Evolutionary conservation across 1,284 basidiomycete species (phyloP).

Genomic region (Trichosporon sp.): DNA sequence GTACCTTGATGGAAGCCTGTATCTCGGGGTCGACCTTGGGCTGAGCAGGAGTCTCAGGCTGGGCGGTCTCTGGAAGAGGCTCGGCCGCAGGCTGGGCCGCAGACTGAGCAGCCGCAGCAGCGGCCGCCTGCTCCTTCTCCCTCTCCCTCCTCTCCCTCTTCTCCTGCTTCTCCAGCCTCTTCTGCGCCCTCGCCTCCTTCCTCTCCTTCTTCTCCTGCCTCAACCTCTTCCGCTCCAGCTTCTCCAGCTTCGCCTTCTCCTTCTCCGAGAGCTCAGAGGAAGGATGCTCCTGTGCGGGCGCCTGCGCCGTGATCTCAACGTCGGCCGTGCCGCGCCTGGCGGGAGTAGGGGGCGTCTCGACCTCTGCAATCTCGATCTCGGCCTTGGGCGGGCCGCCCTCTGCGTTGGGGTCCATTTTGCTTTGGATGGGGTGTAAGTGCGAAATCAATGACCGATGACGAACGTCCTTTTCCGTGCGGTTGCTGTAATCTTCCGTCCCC

Average conservation of each 20-base stretch:
- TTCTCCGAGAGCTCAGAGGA: background rate
- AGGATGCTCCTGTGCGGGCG: background rate
- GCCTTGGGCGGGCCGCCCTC: conserved; percentile 45
- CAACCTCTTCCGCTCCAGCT: no score
- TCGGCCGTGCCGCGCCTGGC: background rate
- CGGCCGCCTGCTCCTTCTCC: no score
- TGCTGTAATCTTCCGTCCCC: background rate
- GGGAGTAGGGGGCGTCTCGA: conserved; percentile 35
- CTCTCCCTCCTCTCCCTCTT: no score
- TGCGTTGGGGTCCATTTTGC: conserved; percentile 52
- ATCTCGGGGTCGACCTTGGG: conserved; percentile 45
- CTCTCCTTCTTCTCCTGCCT: no score
- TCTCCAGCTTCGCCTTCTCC: no score
- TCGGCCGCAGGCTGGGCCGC: background rate
- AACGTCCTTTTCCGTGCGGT: background rate
- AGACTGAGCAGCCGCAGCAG: no score
- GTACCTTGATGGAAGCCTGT: conserved; percentile 36
- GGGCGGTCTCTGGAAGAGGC: background rate
- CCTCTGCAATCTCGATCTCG: conserved; percentile 45
- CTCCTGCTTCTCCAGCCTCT: no score
- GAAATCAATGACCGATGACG: conserved; percentile 14
- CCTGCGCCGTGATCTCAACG: background rate
- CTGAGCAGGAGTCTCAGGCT: conserved; percentile 27
- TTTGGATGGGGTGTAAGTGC: conserved; percentile 9
- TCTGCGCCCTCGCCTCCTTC: background rate